Evolutionary conservation across 1,284 basidiomycete genomes (phyloP).

Genomic region (Trametes sp.): DNA sequence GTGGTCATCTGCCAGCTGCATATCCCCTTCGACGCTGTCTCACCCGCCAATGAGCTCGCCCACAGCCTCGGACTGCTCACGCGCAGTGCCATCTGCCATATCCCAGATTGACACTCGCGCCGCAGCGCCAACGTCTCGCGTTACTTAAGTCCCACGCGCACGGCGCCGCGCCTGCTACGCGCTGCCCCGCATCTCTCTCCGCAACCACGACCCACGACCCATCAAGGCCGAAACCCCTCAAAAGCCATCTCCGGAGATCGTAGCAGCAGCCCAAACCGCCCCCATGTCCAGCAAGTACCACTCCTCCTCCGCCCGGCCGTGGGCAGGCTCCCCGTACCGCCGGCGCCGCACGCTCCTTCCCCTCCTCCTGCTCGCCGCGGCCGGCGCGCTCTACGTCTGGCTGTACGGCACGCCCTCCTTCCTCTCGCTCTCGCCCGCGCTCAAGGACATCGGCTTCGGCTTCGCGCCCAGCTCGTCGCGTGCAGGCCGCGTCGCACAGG

Average conservation of each 20-base stretch:
- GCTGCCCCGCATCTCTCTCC: not conserved
- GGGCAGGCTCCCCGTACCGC: slow-evolving; percentile 44
- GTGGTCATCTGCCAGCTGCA: slow-evolving; percentile 10
- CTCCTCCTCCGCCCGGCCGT: slow-evolving; percentile 18
- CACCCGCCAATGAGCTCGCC: not conserved
- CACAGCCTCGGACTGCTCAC: not conserved
- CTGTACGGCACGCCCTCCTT: slow-evolving; percentile 34
- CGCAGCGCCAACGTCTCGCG: not conserved
- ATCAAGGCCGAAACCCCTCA: not conserved
- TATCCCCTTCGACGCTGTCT: not conserved
- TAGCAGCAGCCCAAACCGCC: not conserved
- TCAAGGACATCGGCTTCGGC: slow-evolving; percentile 39
- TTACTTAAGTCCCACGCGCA: slow-evolving; percentile 5
- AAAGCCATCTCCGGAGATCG: not conserved
- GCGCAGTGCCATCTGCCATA: not conserved
- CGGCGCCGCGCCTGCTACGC: not conserved
- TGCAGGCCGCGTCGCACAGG: slow-evolving; percentile 39
- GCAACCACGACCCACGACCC: not conserved
- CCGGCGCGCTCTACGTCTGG: slow-evolving; percentile 42
- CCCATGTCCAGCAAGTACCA: slow-evolving; percentile 8
- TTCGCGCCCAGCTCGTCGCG: slow-evolving; percentile 37
- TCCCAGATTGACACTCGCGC: slow-evolving; percentile 6
- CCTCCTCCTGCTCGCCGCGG: slow-evolving; percentile 37
- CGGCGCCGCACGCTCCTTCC: slow-evolving; percentile 52
- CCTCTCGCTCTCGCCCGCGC: slow-evolving; percentile 46